Conservation (phyloP, 192 early-diverging fungal species). For the Backusella macrospora region DNA sequence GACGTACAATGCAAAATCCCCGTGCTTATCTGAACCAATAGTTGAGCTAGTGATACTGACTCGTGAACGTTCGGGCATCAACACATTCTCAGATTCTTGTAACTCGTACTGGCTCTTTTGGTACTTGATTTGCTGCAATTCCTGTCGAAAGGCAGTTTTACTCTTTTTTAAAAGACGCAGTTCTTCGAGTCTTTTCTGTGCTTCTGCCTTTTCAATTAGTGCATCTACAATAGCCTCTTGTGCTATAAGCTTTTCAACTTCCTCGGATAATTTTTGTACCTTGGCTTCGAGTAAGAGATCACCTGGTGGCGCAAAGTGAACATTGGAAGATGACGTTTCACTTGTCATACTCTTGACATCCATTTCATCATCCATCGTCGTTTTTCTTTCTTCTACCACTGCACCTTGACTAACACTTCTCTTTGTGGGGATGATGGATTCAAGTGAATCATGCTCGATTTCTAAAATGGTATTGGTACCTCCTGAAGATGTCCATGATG, state of each 20-base stretch:
- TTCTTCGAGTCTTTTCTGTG: slow-evolving; percentile 49
- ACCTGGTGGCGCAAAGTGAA: slow-evolving; percentile 66
- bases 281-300: slow-evolving; percentile 66
- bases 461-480: slow-evolving; percentile 29
- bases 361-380: neutral
- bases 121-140: slow-evolving; percentile 58
- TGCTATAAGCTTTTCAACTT: slow-evolving; percentile 57
- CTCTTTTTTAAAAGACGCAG: slow-evolving; percentile 67
- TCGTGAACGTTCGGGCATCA: slow-evolving; percentile 55
- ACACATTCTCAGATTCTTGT: slow-evolving; percentile 60
- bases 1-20: slow-evolving; percentile 63
- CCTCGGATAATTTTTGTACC: slow-evolving; percentile 52
- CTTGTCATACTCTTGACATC: neutral
- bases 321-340: slow-evolving; percentile 40
- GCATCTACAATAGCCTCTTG: slow-evolving; percentile 71
- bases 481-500: slow-evolving; percentile 31
- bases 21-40: slow-evolving; percentile 51
- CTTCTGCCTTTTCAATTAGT: slow-evolving; percentile 63
- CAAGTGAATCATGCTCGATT: slow-evolving; percentile 29
- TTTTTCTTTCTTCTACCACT: neutral
- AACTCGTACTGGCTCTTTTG: slow-evolving; percentile 67
- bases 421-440: neutral
- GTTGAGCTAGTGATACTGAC: slow-evolving; percentile 55
- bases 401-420: neutral
- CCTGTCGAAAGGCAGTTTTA: slow-evolving; percentile 54